Evolutionary conservation across 257 asterid genomes (phyloP), one percentile per base, ranked within the genome.

Genomic region (Ajuga chamaepitys): DNA sequence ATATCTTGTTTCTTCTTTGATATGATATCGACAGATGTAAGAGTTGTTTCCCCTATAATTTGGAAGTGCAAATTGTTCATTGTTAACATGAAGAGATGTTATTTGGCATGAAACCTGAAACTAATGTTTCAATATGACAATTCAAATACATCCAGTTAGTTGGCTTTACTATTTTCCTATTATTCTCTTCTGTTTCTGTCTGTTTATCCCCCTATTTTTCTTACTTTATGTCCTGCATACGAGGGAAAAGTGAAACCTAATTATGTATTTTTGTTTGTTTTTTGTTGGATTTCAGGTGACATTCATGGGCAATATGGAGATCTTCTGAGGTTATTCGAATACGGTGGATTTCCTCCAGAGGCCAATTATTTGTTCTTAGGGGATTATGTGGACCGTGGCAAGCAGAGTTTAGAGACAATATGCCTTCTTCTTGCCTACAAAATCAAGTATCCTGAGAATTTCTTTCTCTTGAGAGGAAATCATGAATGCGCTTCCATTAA

Each of bases 391-490:
- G 93, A 85, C 68, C 89, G 93, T 32, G 93, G 93, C 72, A 85
- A 83, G 68, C 93, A 85, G 74, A 83, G 93, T 73, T 76, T 85
- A 34, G 93, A 85, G 71, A 85, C 92, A 30, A 85, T 85, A 73
- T 85, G 92, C 76, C 88, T 85, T 70, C 82, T 85, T 58, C 88
- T 85, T 65, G 92, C 92, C 46, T 85, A 85, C 85, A 85, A 85
- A 73, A 85, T 85, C 68, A 85, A 85, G 72, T 85, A 82, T 48
- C 93, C 93, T 40, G 93, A 85, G 74, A 85, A 85, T 74, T 82
- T 85, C 82, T 85, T 85, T 73, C 87, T 85, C 67, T 68, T 85
- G 54, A 82, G 93, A 74, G 93, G 93, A 63, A 85, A 85, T 69
- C 93, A 85, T 28, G 93, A 85, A 71, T 82, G 89, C 24, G 93